phyloP scores from a whole-genome alignment of 495 filamentous ascomycete species.

The Aspergillus mulundensis region DNA sequence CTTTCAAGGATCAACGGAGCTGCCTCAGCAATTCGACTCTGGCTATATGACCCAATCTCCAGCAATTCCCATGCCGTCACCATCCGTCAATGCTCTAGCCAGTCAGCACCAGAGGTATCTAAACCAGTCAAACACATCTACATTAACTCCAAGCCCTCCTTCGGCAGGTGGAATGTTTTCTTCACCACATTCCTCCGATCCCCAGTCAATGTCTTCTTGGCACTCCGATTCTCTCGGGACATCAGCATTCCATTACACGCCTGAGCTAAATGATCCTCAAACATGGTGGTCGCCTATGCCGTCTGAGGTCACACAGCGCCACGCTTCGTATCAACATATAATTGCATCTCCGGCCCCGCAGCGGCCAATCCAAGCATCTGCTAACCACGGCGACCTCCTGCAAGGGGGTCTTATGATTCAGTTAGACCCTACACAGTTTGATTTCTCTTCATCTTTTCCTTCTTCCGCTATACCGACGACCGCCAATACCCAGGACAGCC shows the following conservation, averaged over 20 bases:
- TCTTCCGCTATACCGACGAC: slow-evolving; percentile 25
- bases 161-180: slow-evolving; percentile 43
- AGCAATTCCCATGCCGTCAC: slow-evolving; percentile 38
- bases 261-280: slow-evolving; percentile 38
- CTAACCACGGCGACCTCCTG: slow-evolving; percentile 36
- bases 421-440: slow-evolving; percentile 35
- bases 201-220: slow-evolving; percentile 44
- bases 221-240: slow-evolving; percentile 40
- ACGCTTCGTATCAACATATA: slow-evolving; percentile 35
- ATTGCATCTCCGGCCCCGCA: slow-evolving; percentile 33
- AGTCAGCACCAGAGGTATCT: slow-evolving; percentile 37
- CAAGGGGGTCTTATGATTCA: slow-evolving; percentile 48
- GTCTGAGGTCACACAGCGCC: slow-evolving; percentile 33
- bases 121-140: slow-evolving; percentile 30
- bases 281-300: slow-evolving; percentile 45
- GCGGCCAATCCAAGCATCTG: slow-evolving; percentile 27
- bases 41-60: slow-evolving; percentile 35
- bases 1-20: slow-evolving; percentile 27
- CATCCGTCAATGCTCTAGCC: slow-evolving; percentile 26
- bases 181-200: slow-evolving; percentile 43
- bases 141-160: slow-evolving; percentile 39
- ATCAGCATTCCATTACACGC: slow-evolving; percentile 37
- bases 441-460: slow-evolving; percentile 32
- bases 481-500: slow-evolving; percentile 15
- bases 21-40: slow-evolving; percentile 36